phyloP scores from a whole-genome alignment of 2,329 filamentous ascomycete species.

The Aspergillus pseudotamarii region DNA sequence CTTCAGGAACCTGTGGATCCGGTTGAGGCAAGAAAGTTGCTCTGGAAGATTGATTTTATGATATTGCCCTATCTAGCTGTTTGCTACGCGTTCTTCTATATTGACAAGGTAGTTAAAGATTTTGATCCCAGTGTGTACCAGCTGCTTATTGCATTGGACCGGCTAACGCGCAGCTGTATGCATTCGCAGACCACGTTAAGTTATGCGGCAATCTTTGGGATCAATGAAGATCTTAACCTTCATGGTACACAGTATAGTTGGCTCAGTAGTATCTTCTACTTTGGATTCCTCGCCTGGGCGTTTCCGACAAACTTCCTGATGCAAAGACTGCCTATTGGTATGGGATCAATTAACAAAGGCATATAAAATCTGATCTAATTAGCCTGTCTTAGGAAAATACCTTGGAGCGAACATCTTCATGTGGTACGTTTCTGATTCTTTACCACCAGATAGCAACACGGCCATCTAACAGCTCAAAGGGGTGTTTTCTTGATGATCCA shows the following conservation, averaged over 20 bases:
- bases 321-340: conserved; percentile 55
- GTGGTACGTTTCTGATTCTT: conserved; percentile 39
- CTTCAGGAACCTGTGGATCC: conserved; percentile 51
- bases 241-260: conserved; percentile 62
- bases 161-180: not conserved
- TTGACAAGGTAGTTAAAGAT: conserved; percentile 40
- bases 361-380: not conserved
- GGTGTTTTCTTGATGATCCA: conserved; percentile 56
- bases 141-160: not conserved
- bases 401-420: conserved; percentile 61
- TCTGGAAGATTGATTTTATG: conserved; percentile 62
- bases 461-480: conserved; percentile 26
- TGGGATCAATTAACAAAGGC: not conserved
- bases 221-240: conserved; percentile 60
- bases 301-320: conserved; percentile 58
- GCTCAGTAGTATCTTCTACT: conserved; percentile 59
- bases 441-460: too few relatives aligned
- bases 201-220: conserved; percentile 68
- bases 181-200: conserved; percentile 55
- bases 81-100: conserved; percentile 58
- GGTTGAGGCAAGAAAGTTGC: conserved; percentile 49
- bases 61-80: conserved; percentile 60
- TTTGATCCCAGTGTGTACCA: conserved; percentile 11
- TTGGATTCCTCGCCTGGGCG: conserved; percentile 58
- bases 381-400: conserved; percentile 47